Evolutionary conservation across 73 alveolate genomes (phyloP), one percentile per base, ranked within the genome.

Genomic region (Tetrahymena thermophila): DNA sequence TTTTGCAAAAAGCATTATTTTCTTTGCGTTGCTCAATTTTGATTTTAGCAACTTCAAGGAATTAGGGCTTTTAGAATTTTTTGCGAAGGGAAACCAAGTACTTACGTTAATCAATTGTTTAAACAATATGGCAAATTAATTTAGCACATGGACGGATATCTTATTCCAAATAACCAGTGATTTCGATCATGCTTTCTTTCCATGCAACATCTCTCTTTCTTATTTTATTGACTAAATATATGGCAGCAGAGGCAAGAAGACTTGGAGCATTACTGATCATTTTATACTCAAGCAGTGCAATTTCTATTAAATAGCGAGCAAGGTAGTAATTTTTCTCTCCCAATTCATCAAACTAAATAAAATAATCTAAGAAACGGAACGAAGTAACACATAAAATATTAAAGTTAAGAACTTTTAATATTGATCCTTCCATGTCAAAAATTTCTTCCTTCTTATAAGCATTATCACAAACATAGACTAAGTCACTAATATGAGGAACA

Each of bases 371-470:
- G 96, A 98, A 96, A 34, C 98, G 84, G 94, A 71, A 98, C 25
- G 97, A 55, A 15, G 98, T 31, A 3, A 98, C 97, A 10, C 97
- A 95, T 35, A 96, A 95, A 55, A 98, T 93, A 56, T 98, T 97
- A 95, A 97, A 98, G 89, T 96, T 93, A 84, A 98, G 96, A 21
- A 97, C 85, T 37, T 94, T 55, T 35, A 99, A 97, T 31, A 99
- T 97, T 35, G 95, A 43, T 94, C 97, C 96, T 96, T 99, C 99
- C 98, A 98, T 97, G 43, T 97, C 95, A 35, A 96, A 96, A 34
- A 99, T 98, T 94, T 97, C 97, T 56, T 99, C 99, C 95, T 97
- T 98, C 13, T 98, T 95, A 58, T 97, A 98, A 35, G 99, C 98
- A 96, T 97, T 97, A 96, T 97, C 98, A 96, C 95, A 96, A 40